Base-by-base conservation (phyloP, 2,329 filamentous ascomycete genomes). In the Curvularia sp. region DNA sequence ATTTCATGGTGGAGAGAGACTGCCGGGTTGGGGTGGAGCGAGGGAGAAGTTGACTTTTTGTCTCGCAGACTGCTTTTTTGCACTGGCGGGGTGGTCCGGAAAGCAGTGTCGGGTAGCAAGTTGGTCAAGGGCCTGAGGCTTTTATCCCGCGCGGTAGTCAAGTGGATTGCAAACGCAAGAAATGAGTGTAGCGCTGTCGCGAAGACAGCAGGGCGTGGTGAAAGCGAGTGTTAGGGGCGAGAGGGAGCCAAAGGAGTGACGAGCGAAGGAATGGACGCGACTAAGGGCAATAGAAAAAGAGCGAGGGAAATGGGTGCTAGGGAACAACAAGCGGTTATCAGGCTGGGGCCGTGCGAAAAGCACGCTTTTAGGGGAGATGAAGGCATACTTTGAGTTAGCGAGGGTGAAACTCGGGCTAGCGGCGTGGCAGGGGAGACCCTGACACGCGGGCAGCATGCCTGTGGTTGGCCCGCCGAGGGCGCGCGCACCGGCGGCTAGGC, bases 331-430 rank as follows among this genome's bases (percentile, higher is more conserved):
- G 65, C 59, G 66, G 66, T 65, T 73, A 71, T 65, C 66, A 72
- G 63, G 57, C 61, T 59, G 63, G 62, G 57, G 64, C 61, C 60
- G 63, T 70, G 67, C 56, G 38, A 46, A 38, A 39, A 35, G 41
- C 24, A 22, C 69, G 69, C 68, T 69, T 65, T 60, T 67, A 55
- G 58, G 65, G 70, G 71, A 75, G 68, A 75, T 76, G 74, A 76
- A 76, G 73, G 73, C 73, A 75, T 75, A 71, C 68, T 55, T 72
- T 67, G 68, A 67, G 68, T 73, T 68, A 67, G 69, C 65, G 66
- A 71, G 53, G n/a, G 64, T 75, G 74, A 75, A 76, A 76, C 74
- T 64, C 54, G 60, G 57, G 64, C 66, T 67, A 64, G 65, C 61
- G 61, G 60, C 58, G 52, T 58, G 60, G 62, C 58, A 49, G 55